Conservation (phyloP, 2,329 filamentous ascomycete species). For the Colletotrichum sp. region DNA sequence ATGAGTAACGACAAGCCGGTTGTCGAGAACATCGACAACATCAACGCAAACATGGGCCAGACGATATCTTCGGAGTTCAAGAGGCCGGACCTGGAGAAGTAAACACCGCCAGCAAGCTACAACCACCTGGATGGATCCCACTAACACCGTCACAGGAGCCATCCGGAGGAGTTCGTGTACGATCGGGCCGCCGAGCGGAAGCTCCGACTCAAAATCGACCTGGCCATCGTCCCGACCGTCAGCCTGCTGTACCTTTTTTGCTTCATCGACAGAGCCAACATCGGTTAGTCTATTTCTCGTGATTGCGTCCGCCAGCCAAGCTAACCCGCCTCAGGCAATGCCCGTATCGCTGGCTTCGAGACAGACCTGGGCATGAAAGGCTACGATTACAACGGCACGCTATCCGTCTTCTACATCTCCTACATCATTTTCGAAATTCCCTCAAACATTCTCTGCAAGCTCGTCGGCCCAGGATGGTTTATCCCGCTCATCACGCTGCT, state of each 20-base stretch:
- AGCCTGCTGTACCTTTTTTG: constrained; percentile 69
- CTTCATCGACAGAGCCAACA: constrained; percentile 72
- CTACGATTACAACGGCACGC: constrained; percentile 66
- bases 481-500: constrained; percentile 61
- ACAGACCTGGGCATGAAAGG: constrained; percentile 57
- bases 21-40: constrained; percentile 8
- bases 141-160: neutral
- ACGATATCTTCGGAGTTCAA: neutral
- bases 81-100: constrained; percentile 1
- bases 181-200: constrained; percentile 32
- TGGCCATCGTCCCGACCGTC: constrained; percentile 66
- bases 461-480: constrained; percentile 69
- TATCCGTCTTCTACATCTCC: constrained; percentile 68
- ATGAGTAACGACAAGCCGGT: constrained; percentile 6
- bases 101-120: neutral
- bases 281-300: constrained; percentile 48
- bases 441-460: constrained; percentile 66
- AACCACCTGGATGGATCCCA: neutral
- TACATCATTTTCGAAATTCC: constrained; percentile 73
- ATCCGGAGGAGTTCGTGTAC: constrained; percentile 15
- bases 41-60: neutral
- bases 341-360: constrained; percentile 62
- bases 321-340: constrained; percentile 52
- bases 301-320: neutral
- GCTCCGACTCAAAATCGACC: constrained; percentile 65